These are phyloP conservation scores for Hygrophila difformis DNA, from an alignment of 257 asterid genomes.

Conservation along the genomic window DNA sequence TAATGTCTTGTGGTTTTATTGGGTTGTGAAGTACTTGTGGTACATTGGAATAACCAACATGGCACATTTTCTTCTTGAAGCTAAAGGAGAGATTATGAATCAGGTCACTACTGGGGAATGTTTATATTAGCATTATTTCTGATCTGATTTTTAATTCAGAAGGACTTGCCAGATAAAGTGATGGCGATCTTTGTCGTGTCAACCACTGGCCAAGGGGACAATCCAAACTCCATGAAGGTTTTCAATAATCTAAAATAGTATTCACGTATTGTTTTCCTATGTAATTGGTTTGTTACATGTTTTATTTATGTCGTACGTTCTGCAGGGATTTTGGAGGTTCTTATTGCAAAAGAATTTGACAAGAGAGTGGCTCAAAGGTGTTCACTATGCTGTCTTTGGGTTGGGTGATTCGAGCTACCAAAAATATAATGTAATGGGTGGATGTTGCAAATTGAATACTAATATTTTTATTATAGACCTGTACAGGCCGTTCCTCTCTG, in stretches of 20 bases:
- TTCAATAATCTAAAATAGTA: constrained; percentile 1
- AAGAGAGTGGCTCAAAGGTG: constrained; percentile 73
- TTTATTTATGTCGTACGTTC: not conserved
- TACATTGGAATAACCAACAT: not conserved
- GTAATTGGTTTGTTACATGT: constrained; percentile 3
- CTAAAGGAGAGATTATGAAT: not conserved
- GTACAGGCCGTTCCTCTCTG: not conserved
- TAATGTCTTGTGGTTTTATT: not conserved
- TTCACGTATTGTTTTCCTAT: constrained; percentile 7
- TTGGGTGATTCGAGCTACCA: constrained; percentile 98
- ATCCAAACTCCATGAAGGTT: constrained; percentile 94
- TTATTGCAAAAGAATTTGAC: constrained; percentile 71
- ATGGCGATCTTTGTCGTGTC: constrained; percentile 80
- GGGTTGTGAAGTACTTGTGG: constrained; percentile 6
- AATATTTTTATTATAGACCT: not conserved
- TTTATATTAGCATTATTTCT: not conserved
- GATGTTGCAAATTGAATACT: constrained; percentile 15
- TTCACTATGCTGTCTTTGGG: constrained; percentile 86
- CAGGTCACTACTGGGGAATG: not conserved
- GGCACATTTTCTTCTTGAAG: constrained; percentile 2
- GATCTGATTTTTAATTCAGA: constrained; percentile 30
- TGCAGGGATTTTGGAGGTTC: constrained; percentile 90
- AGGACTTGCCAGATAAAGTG: constrained; percentile 38
- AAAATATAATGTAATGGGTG: constrained; percentile 69
- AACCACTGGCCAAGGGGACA: constrained; percentile 96